Conservation (phyloP, 148 eudicot genomes). For the Rhododendron kiyosumense region DNA sequence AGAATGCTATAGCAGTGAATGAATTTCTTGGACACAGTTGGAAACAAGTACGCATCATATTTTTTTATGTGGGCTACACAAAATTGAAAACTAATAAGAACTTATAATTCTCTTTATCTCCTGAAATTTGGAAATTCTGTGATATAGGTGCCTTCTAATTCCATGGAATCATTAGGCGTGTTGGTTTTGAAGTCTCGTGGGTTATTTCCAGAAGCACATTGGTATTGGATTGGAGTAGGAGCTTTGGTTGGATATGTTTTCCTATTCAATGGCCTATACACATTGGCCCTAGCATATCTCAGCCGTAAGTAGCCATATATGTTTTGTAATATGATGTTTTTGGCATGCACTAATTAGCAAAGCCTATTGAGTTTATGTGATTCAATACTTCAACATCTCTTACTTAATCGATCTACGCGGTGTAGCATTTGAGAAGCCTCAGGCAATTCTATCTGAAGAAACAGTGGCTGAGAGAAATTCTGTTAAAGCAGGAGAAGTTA, state of each 20-base stretch:
- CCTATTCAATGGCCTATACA: constrained; percentile 35
- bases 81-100: background rate
- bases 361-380: background rate
- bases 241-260: constrained; percentile 41
- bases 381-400: background rate
- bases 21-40: constrained; percentile 58
- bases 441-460: background rate
- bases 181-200: constrained; percentile 44
- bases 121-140: background rate
- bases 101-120: background rate
- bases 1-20: constrained; percentile 50
- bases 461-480: background rate
- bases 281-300: constrained; percentile 42
- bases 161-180: constrained; percentile 29
- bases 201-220: constrained; percentile 35
- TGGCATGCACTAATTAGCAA: background rate
- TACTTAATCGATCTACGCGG: background rate
- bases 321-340: background rate
- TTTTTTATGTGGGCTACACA: background rate
- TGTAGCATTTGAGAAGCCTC: constrained; percentile 4
- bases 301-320: constrained; percentile 29
- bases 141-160: constrained; percentile 6
- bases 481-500: background rate
- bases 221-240: constrained; percentile 72
- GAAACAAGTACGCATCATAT: constrained; percentile 24